phyloP scores from a whole-genome alignment of 176 grass and related monocot species.

The Rhynchospora pubera region DNA sequence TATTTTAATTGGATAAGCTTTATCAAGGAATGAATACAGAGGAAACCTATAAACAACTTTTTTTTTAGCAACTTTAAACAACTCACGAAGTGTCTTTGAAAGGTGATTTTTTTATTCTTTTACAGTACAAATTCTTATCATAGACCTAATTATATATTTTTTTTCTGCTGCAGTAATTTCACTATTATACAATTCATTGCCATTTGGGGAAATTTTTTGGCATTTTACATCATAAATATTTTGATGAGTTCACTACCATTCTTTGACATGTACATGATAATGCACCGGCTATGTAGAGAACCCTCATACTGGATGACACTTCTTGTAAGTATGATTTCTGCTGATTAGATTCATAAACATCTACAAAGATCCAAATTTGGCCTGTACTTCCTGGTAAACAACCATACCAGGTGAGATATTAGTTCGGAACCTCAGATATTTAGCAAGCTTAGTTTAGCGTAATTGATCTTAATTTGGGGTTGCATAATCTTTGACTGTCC shows the following conservation, averaged over 20 bases:
- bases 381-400: not conserved
- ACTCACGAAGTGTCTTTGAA: not conserved
- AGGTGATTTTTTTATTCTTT: not conserved
- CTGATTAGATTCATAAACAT: not conserved
- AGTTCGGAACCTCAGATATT: not conserved
- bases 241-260: constrained; percentile 48
- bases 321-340: constrained; percentile 49
- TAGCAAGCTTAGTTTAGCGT: not conserved
- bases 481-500: not conserved
- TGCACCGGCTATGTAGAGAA: constrained; percentile 57
- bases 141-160: not conserved
- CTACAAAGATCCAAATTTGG: not conserved
- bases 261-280: constrained; percentile 62
- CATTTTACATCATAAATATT: constrained; percentile 79
- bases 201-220: constrained; percentile 83
- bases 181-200: constrained; percentile 55
- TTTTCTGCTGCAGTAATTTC: constrained; percentile 54
- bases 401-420: not conserved
- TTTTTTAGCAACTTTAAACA: no score
- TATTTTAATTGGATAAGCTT: not conserved
- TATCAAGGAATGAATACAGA: not conserved
- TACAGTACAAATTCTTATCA: not conserved
- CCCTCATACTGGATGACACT: constrained; percentile 83
- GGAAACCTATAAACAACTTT: not conserved
- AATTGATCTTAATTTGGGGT: not conserved